Evolutionary conservation across 257 asterid genomes (phyloP), one percentile per base, ranked within the genome.

Genomic region (Plantago ovata): DNA sequence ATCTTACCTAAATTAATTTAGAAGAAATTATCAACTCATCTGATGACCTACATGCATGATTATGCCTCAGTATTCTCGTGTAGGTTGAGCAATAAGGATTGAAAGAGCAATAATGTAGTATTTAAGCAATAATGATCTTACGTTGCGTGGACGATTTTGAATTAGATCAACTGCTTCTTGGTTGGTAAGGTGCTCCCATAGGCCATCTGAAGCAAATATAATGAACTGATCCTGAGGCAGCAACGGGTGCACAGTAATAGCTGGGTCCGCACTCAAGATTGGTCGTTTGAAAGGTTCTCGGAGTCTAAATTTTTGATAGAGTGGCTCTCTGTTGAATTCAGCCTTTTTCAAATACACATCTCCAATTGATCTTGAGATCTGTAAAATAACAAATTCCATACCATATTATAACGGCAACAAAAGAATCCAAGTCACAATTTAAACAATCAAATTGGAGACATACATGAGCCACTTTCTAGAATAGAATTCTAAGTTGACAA

Each of bases 121-220:
- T 43, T 6, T 28, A 55, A 11, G 64, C 32, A 57, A 19, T 38
- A 63, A n/a, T 53, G 53, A 60, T 48, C 91, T 79, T 77, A 83
- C 91, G 15, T 32, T 72, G 67, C 75, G 91, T 14, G 91, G 87
- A 75, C 78, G 77, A 44, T 75, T 73, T 62, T 83, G 87, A 66
- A 83, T 84, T 3, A 80, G 62, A 62, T 80, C 87, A 64, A 83
- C 91, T 3, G 87, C 91, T 72, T 75, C 83, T 78, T 83, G 87
- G 69, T 83, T 80, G 66, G 75, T 62, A 56, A 83, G 79, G 63
- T 83, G 91, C 77, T 83, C 91, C 91, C 91, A 83, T 54, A 83
- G 84, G 69, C 91, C 91, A 48, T 83, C 91, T 33, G 91, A 83
- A 42, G 91, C 91, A 68, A 77, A 80, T 62, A 83, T 77, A 53